phyloP scores from a whole-genome alignment of 768 basidiomycete genomes.

The Trichaptum fuscoviolaceum region DNA sequence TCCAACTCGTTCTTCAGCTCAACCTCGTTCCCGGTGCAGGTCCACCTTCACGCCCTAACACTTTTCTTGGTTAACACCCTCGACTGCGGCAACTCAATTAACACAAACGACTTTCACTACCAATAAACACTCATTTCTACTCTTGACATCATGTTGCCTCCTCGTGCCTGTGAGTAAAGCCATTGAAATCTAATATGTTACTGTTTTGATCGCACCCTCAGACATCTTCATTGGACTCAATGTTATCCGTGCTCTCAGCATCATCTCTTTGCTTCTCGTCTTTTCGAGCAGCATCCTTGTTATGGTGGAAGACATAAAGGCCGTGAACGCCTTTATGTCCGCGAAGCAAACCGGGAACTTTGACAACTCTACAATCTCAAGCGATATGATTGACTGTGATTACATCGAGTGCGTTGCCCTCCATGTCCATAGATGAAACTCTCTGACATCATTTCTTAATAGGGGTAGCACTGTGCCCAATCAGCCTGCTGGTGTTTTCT shows the following conservation, averaged over 20 bases:
- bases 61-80: conserved; percentile 6
- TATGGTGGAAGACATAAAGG: conserved; percentile 66
- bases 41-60: conserved; percentile 16
- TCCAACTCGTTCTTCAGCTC: conserved; percentile 13
- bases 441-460: conserved; percentile 21
- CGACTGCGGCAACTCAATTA: conserved; percentile 6
- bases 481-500: conserved; percentile 87
- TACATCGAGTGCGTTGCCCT: conserved; percentile 61
- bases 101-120: conserved; percentile 7
- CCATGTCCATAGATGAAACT: conserved; percentile 4
- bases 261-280: conserved; percentile 73
- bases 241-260: conserved; percentile 68
- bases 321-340: conserved; percentile 61
- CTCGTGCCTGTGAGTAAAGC: conserved; percentile 41
- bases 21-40: conserved; percentile 20
- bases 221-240: conserved; percentile 77
- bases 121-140: conserved; percentile 1
- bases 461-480: conserved; percentile 81
- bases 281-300: conserved; percentile 76
- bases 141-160: conserved; percentile 30
- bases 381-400: conserved; percentile 53
- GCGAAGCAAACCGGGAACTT: conserved; percentile 26
- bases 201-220: conserved; percentile 13
- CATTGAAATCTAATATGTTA: background rate
- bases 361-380: conserved; percentile 24